phyloP scores from a whole-genome alignment of 2,329 filamentous ascomycete species.

The Periconia sp. region DNA sequence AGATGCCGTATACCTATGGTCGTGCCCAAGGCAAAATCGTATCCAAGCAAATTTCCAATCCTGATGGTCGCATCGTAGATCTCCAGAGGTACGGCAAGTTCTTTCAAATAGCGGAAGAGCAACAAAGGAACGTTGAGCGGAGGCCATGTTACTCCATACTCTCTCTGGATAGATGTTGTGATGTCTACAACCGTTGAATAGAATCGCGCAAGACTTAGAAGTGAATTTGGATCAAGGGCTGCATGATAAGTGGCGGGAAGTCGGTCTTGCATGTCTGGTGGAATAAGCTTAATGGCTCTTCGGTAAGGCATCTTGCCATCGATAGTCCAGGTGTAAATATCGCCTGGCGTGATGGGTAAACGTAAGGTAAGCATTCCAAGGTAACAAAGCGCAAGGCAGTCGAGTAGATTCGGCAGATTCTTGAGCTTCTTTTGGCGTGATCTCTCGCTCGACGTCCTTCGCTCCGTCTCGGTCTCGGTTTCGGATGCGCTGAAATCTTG shows the following conservation, averaged over 20 bases:
- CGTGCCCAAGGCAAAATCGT: constrained; percentile 65
- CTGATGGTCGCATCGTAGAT: constrained; percentile 65
- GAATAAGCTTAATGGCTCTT: constrained; percentile 64
- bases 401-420: constrained; percentile 69
- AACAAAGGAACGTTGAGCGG: constrained; percentile 73
- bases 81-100: constrained; percentile 77
- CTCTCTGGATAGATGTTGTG: constrained; percentile 66
- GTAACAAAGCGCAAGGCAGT: constrained; percentile 81
- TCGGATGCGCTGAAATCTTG: constrained; percentile 66
- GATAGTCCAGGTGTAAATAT: constrained; percentile 72
- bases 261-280: constrained; percentile 68
- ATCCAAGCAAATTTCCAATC: constrained; percentile 58
- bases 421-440: constrained; percentile 55
- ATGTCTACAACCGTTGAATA: constrained; percentile 69
- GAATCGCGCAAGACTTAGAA: constrained; percentile 62
- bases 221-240: constrained; percentile 60
- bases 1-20: constrained; percentile 41
- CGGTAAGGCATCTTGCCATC: constrained; percentile 74
- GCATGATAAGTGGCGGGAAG: constrained; percentile 67
- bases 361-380: constrained; percentile 76
- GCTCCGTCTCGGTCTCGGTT: constrained; percentile 50
- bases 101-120: constrained; percentile 71
- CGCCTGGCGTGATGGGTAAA: constrained; percentile 76
- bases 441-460: constrained; percentile 32
- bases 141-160: constrained; percentile 75